phyloP scores from a whole-genome alignment of 2,329 filamentous ascomycete genomes.

The Fusarium udum region DNA sequence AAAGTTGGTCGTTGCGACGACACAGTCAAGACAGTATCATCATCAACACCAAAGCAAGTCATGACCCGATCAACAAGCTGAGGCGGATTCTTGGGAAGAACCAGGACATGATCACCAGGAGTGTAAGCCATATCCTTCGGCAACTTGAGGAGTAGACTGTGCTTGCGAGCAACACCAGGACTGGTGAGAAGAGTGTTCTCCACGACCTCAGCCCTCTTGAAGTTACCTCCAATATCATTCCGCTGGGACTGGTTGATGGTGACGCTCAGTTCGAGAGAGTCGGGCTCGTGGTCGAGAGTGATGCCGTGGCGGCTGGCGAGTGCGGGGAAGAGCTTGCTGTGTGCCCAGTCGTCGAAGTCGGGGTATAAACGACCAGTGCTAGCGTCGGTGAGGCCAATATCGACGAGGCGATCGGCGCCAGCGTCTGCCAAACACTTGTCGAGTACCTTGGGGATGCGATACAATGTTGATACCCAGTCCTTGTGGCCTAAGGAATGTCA shows the following conservation, averaged over 20 bases:
- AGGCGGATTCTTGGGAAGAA: slow-evolving; percentile 75
- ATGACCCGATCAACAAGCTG: slow-evolving; percentile 70
- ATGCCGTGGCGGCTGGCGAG: slow-evolving; percentile 55
- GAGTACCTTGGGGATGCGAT: slow-evolving; percentile 71
- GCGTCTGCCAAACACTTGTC: slow-evolving; percentile 59
- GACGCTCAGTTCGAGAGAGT: neutral
- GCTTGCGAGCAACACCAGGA: slow-evolving; percentile 55
- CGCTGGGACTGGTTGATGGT: neutral
- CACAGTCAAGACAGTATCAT: slow-evolving; percentile 74
- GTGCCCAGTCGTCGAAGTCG: slow-evolving; percentile 74
- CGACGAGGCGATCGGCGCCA: slow-evolving; percentile 47
- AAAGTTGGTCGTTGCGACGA: slow-evolving; percentile 58
- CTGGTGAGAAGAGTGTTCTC: slow-evolving; percentile 11
- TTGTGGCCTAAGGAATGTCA: neutral
- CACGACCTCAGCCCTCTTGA: slow-evolving; percentile 18
- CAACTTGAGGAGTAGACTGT: slow-evolving; percentile 72
- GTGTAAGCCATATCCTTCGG: slow-evolving; percentile 72
- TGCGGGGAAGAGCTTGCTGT: slow-evolving; percentile 60
- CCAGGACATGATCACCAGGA: slow-evolving; percentile 78
- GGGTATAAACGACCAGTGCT: slow-evolving; percentile 71
- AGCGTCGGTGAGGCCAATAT: slow-evolving; percentile 67
- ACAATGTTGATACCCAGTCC: slow-evolving; percentile 71
- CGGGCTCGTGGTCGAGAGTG: neutral
- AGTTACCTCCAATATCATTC: slow-evolving; percentile 3
- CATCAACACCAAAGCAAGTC: slow-evolving; percentile 71